Base-by-base conservation (phyloP, 1,139 yeast genomes). In the Casaregolazyma suthepensis region DNA sequence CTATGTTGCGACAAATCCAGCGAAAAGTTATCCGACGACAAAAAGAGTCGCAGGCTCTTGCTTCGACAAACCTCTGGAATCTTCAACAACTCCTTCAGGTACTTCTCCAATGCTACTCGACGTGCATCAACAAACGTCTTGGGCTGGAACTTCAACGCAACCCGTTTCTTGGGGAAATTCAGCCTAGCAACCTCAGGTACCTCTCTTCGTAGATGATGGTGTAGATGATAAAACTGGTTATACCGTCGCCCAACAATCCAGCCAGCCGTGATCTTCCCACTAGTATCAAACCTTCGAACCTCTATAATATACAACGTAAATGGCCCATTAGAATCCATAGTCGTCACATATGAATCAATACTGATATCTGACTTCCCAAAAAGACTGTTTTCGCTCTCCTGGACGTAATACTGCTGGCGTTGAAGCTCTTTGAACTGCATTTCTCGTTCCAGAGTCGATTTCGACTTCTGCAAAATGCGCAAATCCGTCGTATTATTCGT, bases 191-290 rank as follows among this genome's bases (percentile, higher is more conserved):
- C 82, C 48, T 71, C 72, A 0, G 82, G 76, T 61, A 84, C 85
- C 49, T 71, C 73, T 2, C 69, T 67, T 54, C 77, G 80, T 57
- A 91, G 71, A 59, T 86, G 83, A 59, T 80, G 82, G 63, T 90
- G 83, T 35, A 91, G 73, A 57, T 78, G 80, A 68, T 77, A 82
- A 66, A 91, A 91, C 63, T 91, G 97, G 62, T 88, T 87, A 64
- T 83, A 91, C 54, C 98, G 73, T 61, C 97, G 73, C 0, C 96
- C 94, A 35, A 90, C 88, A 50, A 88, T 82, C 97, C 97, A 91
- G 0, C 91, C 89, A 0, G 93, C 89, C 7, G 80, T 75, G 6
- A 79, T 77, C 5, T 72, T 72, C 17, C 75, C 75, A 2, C 76
- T 63, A 12, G 73, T 68, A 31, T 72, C 72, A 43, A 75, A 67